Evolutionary conservation across 2,329 filamentous ascomycete species (phyloP).

Genomic region (Myriangium duriaei): DNA sequence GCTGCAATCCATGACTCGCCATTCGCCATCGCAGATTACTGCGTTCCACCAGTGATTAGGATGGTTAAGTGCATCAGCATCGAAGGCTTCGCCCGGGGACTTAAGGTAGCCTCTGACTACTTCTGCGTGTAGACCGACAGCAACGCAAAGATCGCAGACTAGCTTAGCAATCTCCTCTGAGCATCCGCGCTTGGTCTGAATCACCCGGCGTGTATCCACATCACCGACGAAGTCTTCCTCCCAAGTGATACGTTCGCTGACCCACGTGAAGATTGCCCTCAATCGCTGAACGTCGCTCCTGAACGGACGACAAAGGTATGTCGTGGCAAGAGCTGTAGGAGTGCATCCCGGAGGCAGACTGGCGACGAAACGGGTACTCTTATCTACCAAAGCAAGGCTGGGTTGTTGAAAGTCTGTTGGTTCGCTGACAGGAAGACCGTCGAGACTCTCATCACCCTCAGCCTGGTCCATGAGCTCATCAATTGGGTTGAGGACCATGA

Average conservation of each 20-base stretch:
- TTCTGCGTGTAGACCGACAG: slow-evolving; percentile 79
- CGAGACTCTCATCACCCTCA: slow-evolving; percentile 79
- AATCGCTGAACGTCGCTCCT: slow-evolving; percentile 86
- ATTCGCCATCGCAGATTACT: slow-evolving; percentile 83
- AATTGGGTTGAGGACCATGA: slow-evolving; percentile 75
- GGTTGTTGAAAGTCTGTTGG: slow-evolving; percentile 69
- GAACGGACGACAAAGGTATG: slow-evolving; percentile 87
- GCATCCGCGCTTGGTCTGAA: slow-evolving; percentile 72
- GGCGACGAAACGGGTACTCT: slow-evolving; percentile 83
- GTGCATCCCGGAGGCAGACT: slow-evolving; percentile 73
- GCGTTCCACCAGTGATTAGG: slow-evolving; percentile 98
- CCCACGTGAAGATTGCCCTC: slow-evolving; percentile 94
- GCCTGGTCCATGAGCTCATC: slow-evolving; percentile 75
- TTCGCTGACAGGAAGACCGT: slow-evolving; percentile 71
- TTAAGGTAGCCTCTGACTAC: slow-evolving; percentile 86
- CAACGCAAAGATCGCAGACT: slow-evolving; percentile 84
- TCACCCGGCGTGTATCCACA: slow-evolving; percentile 68
- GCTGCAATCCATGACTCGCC: slow-evolving; percentile 92
- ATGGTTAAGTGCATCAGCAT: slow-evolving; percentile 69
- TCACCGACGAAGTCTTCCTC: slow-evolving; percentile 87
- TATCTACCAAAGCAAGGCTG: slow-evolving; percentile 71
- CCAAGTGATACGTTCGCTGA: slow-evolving; percentile 88
- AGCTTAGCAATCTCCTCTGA: slow-evolving; percentile 81
- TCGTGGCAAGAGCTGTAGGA: slow-evolving; percentile 70
- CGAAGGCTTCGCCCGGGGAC: slow-evolving; percentile 67